Conservation (phyloP, 2,329 filamentous ascomycete species). For the Domatiomyces catenatus region DNA sequence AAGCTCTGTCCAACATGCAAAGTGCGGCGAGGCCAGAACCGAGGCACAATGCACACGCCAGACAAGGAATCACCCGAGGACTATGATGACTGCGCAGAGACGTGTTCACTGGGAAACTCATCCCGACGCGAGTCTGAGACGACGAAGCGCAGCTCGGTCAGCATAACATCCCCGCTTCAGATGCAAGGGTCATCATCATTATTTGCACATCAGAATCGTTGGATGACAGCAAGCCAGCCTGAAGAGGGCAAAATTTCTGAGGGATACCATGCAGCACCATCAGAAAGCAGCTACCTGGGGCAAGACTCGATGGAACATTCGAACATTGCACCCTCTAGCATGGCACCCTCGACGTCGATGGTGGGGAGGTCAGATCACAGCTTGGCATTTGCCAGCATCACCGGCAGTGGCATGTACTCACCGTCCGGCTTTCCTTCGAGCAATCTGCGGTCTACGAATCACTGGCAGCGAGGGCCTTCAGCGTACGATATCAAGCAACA, state of each 20-base stretch:
- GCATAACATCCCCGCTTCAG: conserved; percentile 8
- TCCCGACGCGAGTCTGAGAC: conserved; percentile 8
- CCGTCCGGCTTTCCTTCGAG: background rate
- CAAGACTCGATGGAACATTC: background rate
- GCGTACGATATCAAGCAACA: background rate
- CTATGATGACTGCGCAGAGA: background rate
- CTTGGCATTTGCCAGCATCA: background rate
- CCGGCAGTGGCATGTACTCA: background rate
- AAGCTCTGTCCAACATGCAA: conserved; percentile 37
- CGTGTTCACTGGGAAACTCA: background rate
- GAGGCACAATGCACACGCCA: conserved; percentile 9
- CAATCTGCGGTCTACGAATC: background rate
- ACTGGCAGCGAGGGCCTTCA: background rate
- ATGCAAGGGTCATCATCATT: conserved; percentile 10
- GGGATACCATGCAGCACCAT: background rate
- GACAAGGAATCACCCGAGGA: conserved; percentile 3
- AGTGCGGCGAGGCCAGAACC: conserved; percentile 27
- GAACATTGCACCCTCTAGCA: background rate
- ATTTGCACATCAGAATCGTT: conserved; percentile 16
- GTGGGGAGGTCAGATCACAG: background rate
- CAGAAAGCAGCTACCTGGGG: background rate
- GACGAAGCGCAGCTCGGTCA: background rate
- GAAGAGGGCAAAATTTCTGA: background rate
- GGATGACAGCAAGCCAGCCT: conserved; percentile 7
- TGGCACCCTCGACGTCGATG: background rate